Base-by-base conservation (phyloP, 305 asterid species). In the Solanum chacoense region DNA sequence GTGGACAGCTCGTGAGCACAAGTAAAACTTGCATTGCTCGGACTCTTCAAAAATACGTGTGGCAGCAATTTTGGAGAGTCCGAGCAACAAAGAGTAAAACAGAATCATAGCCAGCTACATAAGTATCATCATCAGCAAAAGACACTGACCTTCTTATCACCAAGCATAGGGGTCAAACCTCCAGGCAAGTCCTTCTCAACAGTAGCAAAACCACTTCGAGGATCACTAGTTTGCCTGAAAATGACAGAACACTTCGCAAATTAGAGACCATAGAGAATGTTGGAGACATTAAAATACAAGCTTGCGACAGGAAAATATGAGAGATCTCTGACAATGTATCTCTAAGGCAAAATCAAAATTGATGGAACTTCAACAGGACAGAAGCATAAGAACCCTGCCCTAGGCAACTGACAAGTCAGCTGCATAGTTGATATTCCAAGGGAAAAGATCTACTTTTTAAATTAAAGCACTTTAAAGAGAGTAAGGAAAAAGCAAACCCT, bases 121-220 rank as follows among this genome's bases (percentile, higher is more conserved):
- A 55, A 84, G 74, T 55, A 55, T 83, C 8, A 50, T 84, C 45
- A 55, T 32, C 45, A 84, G 42, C n/a, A 32, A 89, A 83, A n/a
- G 34, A 72, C 67, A 90, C 94, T 88, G 32, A 94, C 99, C 98
- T 95, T 96, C 90, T 93, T 95, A 93, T 96, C 98, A 80, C 99
- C 99, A 45, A 94, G 98, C 98, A 97, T 97, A 88, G 99, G 99
- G 79, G 99, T 96, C 92, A 97, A 92, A 91, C 99, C 94, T 65
- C 99, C 99, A 85, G 95, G 94, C 40, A 97, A 42, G 94, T 94
- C 95, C 90, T 93, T 95, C 94, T 95, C 98, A 16, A 95, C 98
- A 63, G 97, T 94, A 35, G 99, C 97, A 93, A 94, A 96, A 63
- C 98, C 96, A 89, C 98, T 97, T 88, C 98, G 92, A 4, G 97